These are phyloP conservation scores for Aaosphaeria pasadenensis DNA, from an alignment of 2,329 filamentous ascomycete species.

Conservation along the genomic window DNA sequence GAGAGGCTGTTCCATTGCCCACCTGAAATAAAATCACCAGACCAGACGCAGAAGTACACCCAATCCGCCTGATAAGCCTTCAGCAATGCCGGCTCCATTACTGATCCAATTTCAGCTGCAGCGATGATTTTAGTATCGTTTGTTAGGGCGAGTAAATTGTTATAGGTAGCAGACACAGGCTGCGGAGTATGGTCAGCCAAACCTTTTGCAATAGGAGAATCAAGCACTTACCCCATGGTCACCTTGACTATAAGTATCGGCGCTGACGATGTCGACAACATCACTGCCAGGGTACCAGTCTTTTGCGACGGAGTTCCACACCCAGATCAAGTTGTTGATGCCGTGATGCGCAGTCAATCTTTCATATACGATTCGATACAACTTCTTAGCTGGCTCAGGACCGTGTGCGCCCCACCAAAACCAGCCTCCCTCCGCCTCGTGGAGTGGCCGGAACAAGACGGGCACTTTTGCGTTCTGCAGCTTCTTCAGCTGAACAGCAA, in stretches of 20 bases:
- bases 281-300: slow-evolving; percentile 50
- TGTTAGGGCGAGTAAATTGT: slow-evolving; percentile 42
- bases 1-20: slow-evolving; percentile 41
- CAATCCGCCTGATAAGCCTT: slow-evolving; percentile 48
- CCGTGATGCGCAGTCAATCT: slow-evolving; percentile 44
- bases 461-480: slow-evolving; percentile 45
- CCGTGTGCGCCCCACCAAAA: slow-evolving; percentile 55
- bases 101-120: slow-evolving; percentile 47
- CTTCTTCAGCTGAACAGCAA: slow-evolving; percentile 46
- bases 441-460: slow-evolving; percentile 48
- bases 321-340: slow-evolving; percentile 50
- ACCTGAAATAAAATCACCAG: slow-evolving; percentile 44
- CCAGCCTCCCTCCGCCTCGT: slow-evolving; percentile 52
- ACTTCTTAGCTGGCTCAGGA: slow-evolving; percentile 44
- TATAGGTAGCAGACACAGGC: slow-evolving; percentile 45
- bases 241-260: slow-evolving; percentile 46
- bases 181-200: slow-evolving; percentile 4
- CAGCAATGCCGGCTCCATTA: slow-evolving; percentile 43
- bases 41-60: slow-evolving; percentile 50
- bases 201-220: neutral
- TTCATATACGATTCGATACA: slow-evolving; percentile 45
- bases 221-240: slow-evolving; percentile 39
- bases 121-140: slow-evolving; percentile 49
- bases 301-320: slow-evolving; percentile 48
- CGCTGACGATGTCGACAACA: slow-evolving; percentile 47